Evolutionary conservation across 306 rosid genomes (phyloP).

Genomic region (Prunus kanzakura): DNA sequence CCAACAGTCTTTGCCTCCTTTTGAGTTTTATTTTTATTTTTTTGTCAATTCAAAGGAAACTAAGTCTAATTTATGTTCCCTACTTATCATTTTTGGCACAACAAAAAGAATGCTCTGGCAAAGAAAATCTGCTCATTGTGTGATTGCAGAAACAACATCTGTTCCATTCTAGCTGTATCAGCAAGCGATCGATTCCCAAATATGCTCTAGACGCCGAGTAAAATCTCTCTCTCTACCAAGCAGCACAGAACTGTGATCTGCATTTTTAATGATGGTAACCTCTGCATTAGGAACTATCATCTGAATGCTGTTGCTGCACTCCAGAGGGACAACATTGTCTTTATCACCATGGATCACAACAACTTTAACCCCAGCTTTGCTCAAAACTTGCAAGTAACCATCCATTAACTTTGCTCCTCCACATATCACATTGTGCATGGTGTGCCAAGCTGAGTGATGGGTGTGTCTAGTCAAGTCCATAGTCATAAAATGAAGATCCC

Average conservation of each 20-base stretch:
- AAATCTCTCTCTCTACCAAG: slow-evolving; percentile 62
- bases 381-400: slow-evolving; percentile 41
- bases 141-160: no score
- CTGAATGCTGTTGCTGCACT: slow-evolving; percentile 50
- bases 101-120: no score
- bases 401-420: slow-evolving; percentile 61
- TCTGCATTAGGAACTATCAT: slow-evolving; percentile 48
- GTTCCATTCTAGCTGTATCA: background rate
- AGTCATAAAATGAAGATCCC: slow-evolving; percentile 47
- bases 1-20: no score
- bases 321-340: slow-evolving; percentile 53
- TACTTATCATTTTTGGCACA: no score
- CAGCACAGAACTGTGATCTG: slow-evolving; percentile 50
- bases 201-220: slow-evolving; percentile 30
- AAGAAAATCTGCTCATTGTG: no score
- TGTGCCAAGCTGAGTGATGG: slow-evolving; percentile 87
- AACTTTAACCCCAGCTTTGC: slow-evolving; percentile 44
- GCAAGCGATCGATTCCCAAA: slow-evolving; percentile 37
- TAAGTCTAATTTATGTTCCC: no score
- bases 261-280: slow-evolving; percentile 47
- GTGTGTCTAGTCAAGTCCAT: slow-evolving; percentile 70
- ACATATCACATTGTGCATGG: slow-evolving; percentile 87
- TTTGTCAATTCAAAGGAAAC: no score
- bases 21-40: no score
- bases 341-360: slow-evolving; percentile 59